Conservation (phyloP, 345 rosid genomes). For the Cardamine chenopodiifolia region DNA sequence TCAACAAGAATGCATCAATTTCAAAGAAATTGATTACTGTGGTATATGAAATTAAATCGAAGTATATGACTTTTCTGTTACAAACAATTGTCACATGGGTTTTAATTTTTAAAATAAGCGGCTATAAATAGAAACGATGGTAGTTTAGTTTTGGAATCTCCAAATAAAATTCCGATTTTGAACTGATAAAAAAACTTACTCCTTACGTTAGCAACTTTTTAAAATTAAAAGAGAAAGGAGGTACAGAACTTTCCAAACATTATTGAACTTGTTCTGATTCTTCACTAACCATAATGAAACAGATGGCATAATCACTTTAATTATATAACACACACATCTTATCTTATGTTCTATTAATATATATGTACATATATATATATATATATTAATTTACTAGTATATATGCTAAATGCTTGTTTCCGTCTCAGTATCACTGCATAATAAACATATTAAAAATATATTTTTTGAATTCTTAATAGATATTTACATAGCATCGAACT, state of each 20-base stretch:
- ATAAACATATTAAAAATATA: neutral
- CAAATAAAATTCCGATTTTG: slow-evolving; percentile 7
- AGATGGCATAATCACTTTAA: slow-evolving; percentile 34
- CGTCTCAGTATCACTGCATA: slow-evolving; percentile 3
- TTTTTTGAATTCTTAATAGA: neutral
- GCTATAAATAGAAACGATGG: neutral
- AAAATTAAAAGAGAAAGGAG: slow-evolving; percentile 27
- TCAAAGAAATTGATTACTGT: neutral
- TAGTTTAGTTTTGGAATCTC: neutral
- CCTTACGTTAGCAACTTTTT: slow-evolving; percentile 34
- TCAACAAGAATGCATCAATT: neutral
- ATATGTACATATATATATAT: neutral
- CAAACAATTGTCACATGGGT: neutral
- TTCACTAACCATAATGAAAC: slow-evolving; percentile 32
- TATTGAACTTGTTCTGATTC: slow-evolving; percentile 42
- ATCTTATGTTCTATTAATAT: slow-evolving; percentile 4
- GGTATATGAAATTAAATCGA: slow-evolving; percentile 7
- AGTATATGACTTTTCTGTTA: neutral
- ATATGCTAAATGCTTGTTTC: slow-evolving; percentile 16
- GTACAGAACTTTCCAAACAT: slow-evolving; percentile 31
- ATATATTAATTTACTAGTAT: neutral
- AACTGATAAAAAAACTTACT: slow-evolving; percentile 26
- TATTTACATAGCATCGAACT: neutral
- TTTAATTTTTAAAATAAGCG: neutral
- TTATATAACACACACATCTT: slow-evolving; percentile 33